phyloP scores from a whole-genome alignment of 805 yeast species.

The Saturnispora hagleri region DNA sequence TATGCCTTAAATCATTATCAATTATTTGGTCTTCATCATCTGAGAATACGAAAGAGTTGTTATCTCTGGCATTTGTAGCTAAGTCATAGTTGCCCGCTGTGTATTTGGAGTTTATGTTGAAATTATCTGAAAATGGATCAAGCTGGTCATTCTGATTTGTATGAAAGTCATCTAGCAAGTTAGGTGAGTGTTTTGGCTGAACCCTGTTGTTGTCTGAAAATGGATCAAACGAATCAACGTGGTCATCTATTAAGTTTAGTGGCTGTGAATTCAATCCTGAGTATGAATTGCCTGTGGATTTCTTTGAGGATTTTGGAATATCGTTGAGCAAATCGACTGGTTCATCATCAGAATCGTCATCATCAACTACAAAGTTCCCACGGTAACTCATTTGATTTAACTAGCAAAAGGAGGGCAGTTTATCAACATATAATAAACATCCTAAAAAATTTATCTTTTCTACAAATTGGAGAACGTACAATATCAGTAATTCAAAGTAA shows the following conservation, averaged over 20 bases:
- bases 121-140: conserved; percentile 6
- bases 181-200: background rate
- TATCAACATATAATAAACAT: background rate
- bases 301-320: background rate
- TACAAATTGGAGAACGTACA: background rate
- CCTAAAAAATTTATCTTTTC: background rate
- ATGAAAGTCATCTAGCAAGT: background rate
- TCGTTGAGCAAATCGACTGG: conserved; percentile 16
- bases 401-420: background rate
- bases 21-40: conserved; percentile 11
- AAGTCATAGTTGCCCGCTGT: background rate
- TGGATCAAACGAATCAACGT: conserved; percentile 10
- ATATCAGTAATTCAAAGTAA: background rate
- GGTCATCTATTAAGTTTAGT: conserved; percentile 1
- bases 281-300: background rate
- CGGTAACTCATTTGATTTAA: conserved; percentile 8
- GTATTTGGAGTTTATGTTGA: conserved; percentile 6
- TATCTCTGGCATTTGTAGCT: background rate
- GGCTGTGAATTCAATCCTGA: background rate
- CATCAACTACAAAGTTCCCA: conserved; percentile 11
- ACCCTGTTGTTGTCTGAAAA: conserved; percentile 9
- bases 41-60: conserved; percentile 8
- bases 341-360: conserved; percentile 13
- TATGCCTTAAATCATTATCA: conserved; percentile 6
- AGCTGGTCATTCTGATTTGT: background rate